Conservation (phyloP, 306 rosid genomes). For the Rosa multiflora region DNA sequence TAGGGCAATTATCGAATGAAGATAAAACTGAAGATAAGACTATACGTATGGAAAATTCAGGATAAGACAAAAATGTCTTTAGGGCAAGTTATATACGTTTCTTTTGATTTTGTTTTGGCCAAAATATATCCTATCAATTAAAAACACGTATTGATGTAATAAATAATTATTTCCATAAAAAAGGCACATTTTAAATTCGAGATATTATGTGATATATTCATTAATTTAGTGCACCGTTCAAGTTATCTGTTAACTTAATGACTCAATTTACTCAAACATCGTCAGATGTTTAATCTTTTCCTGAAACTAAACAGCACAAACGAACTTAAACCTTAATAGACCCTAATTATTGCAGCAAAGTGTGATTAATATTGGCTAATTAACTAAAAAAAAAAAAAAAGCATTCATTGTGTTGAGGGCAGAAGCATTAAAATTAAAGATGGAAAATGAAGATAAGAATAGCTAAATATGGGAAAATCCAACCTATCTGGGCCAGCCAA, state of each 20-base stretch:
- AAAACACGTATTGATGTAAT: background rate
- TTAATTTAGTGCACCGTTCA: accelerated
- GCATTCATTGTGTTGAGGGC: background rate
- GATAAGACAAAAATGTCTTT: background rate
- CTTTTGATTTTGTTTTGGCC: background rate
- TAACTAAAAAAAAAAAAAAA: no score
- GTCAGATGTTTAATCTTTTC: background rate
- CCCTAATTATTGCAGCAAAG: background rate
- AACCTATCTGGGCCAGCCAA: constrained; percentile 10
- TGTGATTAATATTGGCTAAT: background rate
- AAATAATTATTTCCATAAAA: no score
- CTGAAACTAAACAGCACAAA: background rate
- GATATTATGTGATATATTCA: background rate
- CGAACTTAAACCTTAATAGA: background rate
- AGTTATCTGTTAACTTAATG: background rate
- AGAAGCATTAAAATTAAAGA: background rate
- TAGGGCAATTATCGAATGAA: background rate
- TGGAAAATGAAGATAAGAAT: constrained; percentile 7
- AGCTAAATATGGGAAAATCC: background rate
- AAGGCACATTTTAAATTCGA: background rate
- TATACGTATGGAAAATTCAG: no score
- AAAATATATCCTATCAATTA: background rate
- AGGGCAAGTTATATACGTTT: background rate
- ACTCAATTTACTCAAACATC: background rate
- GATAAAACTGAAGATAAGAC: background rate